A percentile compares a stretch with the other conserved stretches of the same genome.
These are phyloP conservation scores for Ephemerocybe angulata DNA, from an alignment of 768 basidiomycete species.

Conservation along the genomic window DNA sequence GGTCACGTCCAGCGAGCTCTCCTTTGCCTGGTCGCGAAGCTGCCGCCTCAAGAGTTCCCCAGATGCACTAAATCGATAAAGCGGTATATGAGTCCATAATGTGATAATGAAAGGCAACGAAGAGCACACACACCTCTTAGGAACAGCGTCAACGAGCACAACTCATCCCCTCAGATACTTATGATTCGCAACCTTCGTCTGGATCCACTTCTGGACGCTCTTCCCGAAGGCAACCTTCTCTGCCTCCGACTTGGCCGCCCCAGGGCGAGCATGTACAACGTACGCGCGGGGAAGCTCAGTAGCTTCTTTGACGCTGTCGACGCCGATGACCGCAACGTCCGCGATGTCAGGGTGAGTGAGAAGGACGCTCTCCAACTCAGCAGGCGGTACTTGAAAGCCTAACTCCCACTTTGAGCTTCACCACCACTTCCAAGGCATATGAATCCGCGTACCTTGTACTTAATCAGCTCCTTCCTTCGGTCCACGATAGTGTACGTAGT, in stretches of 20 bases:
- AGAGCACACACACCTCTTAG: conserved; percentile 53
- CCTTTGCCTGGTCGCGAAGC: conserved; percentile 63
- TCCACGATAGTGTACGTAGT: conserved; percentile 74
- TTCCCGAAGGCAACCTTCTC: conserved; percentile 43
- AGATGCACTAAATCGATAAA: conserved; percentile 63
- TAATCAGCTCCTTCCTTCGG: conserved; percentile 70
- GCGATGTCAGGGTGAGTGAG: conserved; percentile 71
- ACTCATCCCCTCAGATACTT: conserved; percentile 80
- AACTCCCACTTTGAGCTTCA: background rate
- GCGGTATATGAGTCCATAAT: conserved; percentile 2
- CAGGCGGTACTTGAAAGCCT: conserved; percentile 59
- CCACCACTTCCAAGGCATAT: background rate
- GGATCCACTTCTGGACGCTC: conserved; percentile 63
- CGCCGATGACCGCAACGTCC: conserved; percentile 79
- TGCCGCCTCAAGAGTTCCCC: conserved; percentile 86
- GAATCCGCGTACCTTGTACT: conserved; percentile 52
- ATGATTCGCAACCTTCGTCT: conserved; percentile 65
- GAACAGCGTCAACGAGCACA: conserved; percentile 57
- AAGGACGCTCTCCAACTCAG: conserved; percentile 77
- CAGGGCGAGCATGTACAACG: conserved; percentile 49
- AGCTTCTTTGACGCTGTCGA: conserved; percentile 60
- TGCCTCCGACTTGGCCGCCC: conserved; percentile 27
- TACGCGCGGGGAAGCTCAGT: conserved; percentile 84
- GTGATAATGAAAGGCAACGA: background rate
- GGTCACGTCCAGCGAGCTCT: conserved; percentile 40